Base-by-base conservation (phyloP, 139 green algal genomes). In the Tetraselmis chui region DNA sequence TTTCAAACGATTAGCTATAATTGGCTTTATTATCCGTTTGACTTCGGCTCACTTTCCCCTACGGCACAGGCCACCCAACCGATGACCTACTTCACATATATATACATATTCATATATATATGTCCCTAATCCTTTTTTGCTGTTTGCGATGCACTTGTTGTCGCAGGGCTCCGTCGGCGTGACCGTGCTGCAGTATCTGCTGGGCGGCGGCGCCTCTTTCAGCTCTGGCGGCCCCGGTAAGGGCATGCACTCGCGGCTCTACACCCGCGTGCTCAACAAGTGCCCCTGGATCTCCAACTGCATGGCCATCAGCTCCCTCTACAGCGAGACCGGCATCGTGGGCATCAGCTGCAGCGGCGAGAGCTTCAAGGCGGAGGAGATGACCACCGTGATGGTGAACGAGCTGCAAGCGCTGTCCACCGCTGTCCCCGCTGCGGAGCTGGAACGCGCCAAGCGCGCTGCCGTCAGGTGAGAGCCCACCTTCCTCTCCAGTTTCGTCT, bases 221-320 rank as follows among this genome's bases (percentile, higher is more conserved):
- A 96, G 90, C 22, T 87, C 92, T 29, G 91, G 89, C 25, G 93
- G 93, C 30, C 93, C 95, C 25, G 96, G 96, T 85, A 99, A 99
- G 88, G 96, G 96, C 87, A 99, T 99, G 96, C 95, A 99, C 92
- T 95, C 89, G 1, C 87, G 95, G 1, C 89, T 99, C 75, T 99
- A 99, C 92, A 95, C 91, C 0, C 90, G 94, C 30, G 95, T 99
- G 82, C 92, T 99, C 27, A 97, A 96, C 87, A 77, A 91, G 74
- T 82, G 94, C 86, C 28, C 59, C 77, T 93, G 91, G 93, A 86
- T 97, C 77, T 89, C 94, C 81, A 97, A 95, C 85, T 98, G 94
- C 93, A 93, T 89, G 28, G 92, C 91, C 30, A 92, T 98, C 89
- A 94, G 87, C 88, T 90, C 85, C 81, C 90, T 97, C 24, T 98